Conservation (phyloP, 129 eudicot species). For the Pittosporum tobira region DNA sequence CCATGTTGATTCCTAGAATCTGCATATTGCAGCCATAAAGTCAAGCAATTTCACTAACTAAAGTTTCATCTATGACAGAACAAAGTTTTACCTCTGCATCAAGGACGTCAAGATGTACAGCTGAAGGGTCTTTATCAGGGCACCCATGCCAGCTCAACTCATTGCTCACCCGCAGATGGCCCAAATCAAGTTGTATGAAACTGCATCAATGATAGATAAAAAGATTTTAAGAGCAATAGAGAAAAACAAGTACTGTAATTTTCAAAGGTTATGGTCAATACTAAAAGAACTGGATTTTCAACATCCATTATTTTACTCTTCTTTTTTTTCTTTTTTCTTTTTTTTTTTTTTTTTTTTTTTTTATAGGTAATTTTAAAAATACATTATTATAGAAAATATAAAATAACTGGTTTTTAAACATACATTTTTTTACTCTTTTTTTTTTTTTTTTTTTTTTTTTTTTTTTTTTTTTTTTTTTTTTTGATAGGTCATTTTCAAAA, state of each 20-base stretch:
- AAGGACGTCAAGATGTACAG: constrained; percentile 97
- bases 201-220: constrained; percentile 34
- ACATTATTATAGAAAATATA: too few species aligned
- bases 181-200: constrained; percentile 94
- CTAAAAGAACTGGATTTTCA: neutral
- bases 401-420: too few species aligned
- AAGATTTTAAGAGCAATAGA: too few species aligned
- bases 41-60: constrained; percentile 5
- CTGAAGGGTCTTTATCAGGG: constrained; percentile 75
- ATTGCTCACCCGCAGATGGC: constrained; percentile 62
- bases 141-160: constrained; percentile 83
- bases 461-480: too few species aligned
- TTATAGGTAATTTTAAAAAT: too few species aligned
- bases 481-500: neutral
- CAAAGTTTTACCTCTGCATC: constrained; percentile 56
- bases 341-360: too few species aligned
- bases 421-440: too few species aligned
- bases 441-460: too few species aligned
- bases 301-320: neutral
- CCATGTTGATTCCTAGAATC: constrained; percentile 89
- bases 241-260: neutral
- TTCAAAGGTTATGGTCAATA: neutral
- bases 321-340: too few species aligned
- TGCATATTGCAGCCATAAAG: constrained; percentile 24
- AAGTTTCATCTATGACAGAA: neutral